Conservation (phyloP, 108 stramenopile species). For the Skeletonema costatum region DNA sequence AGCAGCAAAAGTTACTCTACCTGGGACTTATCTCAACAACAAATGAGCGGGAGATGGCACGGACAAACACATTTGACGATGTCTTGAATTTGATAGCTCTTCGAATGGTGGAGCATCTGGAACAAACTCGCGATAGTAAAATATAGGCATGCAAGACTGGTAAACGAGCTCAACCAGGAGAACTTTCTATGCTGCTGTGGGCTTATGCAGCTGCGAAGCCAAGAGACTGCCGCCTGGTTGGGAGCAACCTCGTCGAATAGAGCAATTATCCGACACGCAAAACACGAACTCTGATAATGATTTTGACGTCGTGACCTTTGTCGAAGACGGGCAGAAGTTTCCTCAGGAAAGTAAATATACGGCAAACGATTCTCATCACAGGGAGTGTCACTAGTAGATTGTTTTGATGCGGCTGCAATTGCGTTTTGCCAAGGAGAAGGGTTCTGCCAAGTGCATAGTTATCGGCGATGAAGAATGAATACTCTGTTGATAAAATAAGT, state of each 20-base stretch:
- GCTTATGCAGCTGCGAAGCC: constrained; percentile 68
- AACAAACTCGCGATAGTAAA: constrained; percentile 7
- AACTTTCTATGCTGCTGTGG: constrained; percentile 81
- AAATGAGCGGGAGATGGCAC: constrained; percentile 19
- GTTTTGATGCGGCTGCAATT: constrained; percentile 71
- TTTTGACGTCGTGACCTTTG: constrained; percentile 52
- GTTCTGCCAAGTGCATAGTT: constrained; percentile 7
- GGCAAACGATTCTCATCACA: constrained; percentile 4
- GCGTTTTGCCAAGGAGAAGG: constrained; percentile 56
- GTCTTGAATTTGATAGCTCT: constrained; percentile 62
- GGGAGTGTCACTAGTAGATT: constrained; percentile 31
- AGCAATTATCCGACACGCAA: constrained; percentile 18
- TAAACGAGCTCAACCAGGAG: constrained; percentile 54
- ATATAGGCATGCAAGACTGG: background rate
- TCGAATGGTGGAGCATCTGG: constrained; percentile 42
- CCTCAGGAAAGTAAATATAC: background rate
- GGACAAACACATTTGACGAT: constrained; percentile 39
- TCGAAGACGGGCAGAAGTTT: constrained; percentile 11
- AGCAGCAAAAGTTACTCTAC: constrained; percentile 15
- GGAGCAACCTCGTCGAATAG: constrained; percentile 64
- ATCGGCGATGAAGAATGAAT: constrained; percentile 5
- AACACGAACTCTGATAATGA: constrained; percentile 2
- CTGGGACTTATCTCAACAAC: constrained; percentile 31
- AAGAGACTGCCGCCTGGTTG: constrained; percentile 70
- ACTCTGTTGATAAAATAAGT: constrained; percentile 35